These are phyloP conservation scores for Rhododendron molle DNA, from an alignment of 148 eudicot genomes.

Conservation along the genomic window DNA sequence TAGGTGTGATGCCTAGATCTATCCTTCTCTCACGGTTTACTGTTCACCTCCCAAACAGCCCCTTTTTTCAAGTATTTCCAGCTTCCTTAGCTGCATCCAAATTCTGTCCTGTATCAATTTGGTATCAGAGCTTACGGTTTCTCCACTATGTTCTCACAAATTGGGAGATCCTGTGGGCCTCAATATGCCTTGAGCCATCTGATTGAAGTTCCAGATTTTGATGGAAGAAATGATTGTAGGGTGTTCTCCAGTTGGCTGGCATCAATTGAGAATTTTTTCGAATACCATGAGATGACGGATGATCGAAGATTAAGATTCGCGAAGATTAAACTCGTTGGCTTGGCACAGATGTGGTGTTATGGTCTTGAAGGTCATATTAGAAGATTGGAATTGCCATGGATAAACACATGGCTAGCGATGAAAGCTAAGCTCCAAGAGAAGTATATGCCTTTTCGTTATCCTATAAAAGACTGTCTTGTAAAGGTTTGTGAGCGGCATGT, in stretches of 20 bases:
- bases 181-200: not conserved
- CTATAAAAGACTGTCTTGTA: not conserved
- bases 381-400: not conserved
- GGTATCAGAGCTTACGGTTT: not conserved
- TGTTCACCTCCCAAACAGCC: not conserved
- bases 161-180: not conserved
- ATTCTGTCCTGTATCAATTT: not conserved
- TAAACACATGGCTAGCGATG: not conserved
- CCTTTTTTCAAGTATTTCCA: not conserved
- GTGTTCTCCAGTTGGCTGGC: not conserved
- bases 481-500: not conserved
- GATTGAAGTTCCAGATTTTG: not conserved
- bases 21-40: too few species aligned
- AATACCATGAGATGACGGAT: not conserved
- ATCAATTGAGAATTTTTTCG: not conserved
- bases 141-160: not conserved
- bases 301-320: not conserved
- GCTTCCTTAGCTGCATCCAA: too few species aligned
- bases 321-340: not conserved
- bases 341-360: not conserved
- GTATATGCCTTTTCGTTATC: not conserved
- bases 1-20: too few species aligned
- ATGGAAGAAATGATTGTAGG: not conserved
- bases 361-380: not conserved
- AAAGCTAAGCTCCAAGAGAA: not conserved